Evolutionary conservation across 2,329 filamentous ascomycete genomes (phyloP), one percentile per base, ranked within the genome.

Genomic region (Fonsecaea multimorphosa): DNA sequence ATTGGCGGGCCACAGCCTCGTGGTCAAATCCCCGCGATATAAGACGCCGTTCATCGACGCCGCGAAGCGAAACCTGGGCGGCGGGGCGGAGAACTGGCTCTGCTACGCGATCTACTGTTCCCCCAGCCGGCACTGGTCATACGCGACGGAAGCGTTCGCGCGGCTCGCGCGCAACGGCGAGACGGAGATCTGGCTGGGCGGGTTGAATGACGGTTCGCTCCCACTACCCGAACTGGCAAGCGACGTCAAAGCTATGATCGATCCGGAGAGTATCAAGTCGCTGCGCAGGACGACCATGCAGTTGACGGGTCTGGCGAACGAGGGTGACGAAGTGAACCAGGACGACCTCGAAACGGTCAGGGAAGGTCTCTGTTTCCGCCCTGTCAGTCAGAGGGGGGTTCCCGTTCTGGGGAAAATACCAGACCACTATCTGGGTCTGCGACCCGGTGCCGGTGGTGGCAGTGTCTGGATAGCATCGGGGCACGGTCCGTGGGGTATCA

Each of bases 401-500:
- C 91, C 91, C 0, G 85, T 92, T 29, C 73, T 93, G 9, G 79
- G 82, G 2, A 77, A 72, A 64, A 86, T 81, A 5, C 74, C 74
- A 49, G 73, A 72, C 29, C 75, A 73, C 19, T 73, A 72, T 0
- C 80, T 1, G 86, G 89, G 34, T 71, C 62, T 61, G 57, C 57
- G 2, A 27, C 76, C 70, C 68, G 69, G 68, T 16, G n/a, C n/a
- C n/a, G 75, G 72, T 14, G 74, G 70, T 0, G 79, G 89, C 1
- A 90, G 90, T 3, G 87, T 94, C 0, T 93, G 86, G 74, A 75
- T 93, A 40, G 87, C 88, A 1, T 82, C 88, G 3, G 91, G 91
- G 0, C 91, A 93, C 79, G 91, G 90, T 0, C 88, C 90, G 0
- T 93, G 91, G 91, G 91, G 90, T 0, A 90, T 90, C 29, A 84